Evolutionary conservation across 176 grass and related monocot species (phyloP), one percentile per base, ranked within the genome.

Genomic region (Stipa capillata): DNA sequence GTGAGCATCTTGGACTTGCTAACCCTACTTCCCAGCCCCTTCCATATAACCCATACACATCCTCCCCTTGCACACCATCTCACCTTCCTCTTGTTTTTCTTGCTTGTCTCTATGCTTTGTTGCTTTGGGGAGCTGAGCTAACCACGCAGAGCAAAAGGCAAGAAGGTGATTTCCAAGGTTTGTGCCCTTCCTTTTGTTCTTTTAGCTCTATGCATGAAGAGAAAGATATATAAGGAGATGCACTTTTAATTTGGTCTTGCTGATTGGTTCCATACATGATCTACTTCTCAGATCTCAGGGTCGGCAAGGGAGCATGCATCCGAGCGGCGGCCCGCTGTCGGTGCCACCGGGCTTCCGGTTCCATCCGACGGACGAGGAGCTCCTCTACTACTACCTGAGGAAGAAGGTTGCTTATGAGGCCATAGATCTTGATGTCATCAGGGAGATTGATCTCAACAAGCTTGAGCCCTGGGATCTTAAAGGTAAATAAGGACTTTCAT

Each of bases 351-450:
- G 95, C 13, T 98, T 98, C 72, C 92, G 95, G 14, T 98, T 98
- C 80, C 95, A 98, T 76, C 95, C 90, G 2, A 94, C 95, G 0
- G 95, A 98, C 9, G 95, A 98, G 79, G 95, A 98, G 83, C 91
- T 98, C 60, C 92, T 98, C 43, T 90, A 98, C 82, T 98, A 98
- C 85, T 98, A 98, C 87, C 73, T 98, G 85, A 90, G 95, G 83
- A 98, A 98, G 83, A 98, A 98, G 63, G 89, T 92, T 28, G 89
- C 95, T 29, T 98, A 82, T 82, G 95, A 98, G 87, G 87, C 92
- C 65, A 98, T 94, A 72, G 95, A 98, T 94, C 92, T 98, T 48
- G 95, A 98, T 78, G 92, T 98, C 83, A 98, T 98, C 70, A 88
- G 95, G 80, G 92, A 94, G 41, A 90, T 98, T 60, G 95, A 98